phyloP scores from a whole-genome alignment of 2,329 filamentous ascomycete genomes.

The Xylariales sp. region DNA sequence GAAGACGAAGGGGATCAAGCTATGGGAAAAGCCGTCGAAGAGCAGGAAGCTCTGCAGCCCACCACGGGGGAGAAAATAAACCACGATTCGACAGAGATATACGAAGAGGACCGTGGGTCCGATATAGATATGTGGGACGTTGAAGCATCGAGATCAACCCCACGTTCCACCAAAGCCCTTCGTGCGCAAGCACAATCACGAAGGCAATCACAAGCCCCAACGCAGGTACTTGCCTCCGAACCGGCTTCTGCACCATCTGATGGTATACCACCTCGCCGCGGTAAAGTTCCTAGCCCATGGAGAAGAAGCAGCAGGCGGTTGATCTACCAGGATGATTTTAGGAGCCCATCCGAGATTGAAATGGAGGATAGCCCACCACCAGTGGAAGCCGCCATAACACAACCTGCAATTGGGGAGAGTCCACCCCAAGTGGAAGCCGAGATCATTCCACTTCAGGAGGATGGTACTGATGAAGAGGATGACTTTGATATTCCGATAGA shows the following conservation, averaged over 20 bases:
- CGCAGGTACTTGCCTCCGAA: background rate
- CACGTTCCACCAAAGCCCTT: conserved; percentile 19
- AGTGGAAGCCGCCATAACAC: no score
- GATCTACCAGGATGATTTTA: conserved; percentile 26
- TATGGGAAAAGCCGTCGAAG: background rate
- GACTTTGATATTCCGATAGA: no score
- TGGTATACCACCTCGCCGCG: conserved; percentile 18
- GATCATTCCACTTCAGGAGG: background rate
- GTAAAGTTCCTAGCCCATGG: conserved; percentile 37
- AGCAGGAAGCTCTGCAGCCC: no score
- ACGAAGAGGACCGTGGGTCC: conserved; percentile 9
- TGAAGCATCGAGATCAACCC: conserved; percentile 46
- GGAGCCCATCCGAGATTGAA: conserved; percentile 25
- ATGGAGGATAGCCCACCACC: conserved; percentile 18
- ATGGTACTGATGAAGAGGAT: background rate
- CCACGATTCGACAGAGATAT: conserved; percentile 7
- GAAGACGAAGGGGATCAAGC: conserved; percentile 3
- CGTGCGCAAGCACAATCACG: conserved; percentile 12
- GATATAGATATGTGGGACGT: conserved; percentile 51
- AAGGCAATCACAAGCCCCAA: conserved; percentile 8
- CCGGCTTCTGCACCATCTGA: conserved; percentile 7
- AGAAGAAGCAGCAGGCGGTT: conserved; percentile 24
- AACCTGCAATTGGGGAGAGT: no score
- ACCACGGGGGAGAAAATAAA: conserved; percentile 11
- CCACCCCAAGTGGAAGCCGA: conserved; percentile 17